Conservation (phyloP, 78 protist genomes). For the Anaeramoeba flamelloides region DNA sequence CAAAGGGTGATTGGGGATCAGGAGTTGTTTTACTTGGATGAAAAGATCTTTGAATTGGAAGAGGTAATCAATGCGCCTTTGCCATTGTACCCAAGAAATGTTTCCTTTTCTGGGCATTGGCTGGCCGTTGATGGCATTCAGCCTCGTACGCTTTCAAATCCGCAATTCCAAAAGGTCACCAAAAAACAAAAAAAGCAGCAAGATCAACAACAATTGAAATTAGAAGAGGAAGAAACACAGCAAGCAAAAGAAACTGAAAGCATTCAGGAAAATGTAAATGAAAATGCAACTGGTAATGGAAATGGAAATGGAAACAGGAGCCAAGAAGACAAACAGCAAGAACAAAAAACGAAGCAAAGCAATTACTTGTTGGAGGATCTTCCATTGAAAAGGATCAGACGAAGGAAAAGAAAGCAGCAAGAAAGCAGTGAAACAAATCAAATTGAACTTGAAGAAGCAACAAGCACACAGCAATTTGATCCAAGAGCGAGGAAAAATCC, state of each 20-base stretch:
- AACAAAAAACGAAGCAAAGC: no score
- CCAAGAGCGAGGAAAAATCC: no score
- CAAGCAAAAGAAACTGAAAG: neutral
- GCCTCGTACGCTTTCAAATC: slow-evolving; percentile 73
- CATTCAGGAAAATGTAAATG: neutral
- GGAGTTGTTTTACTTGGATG: slow-evolving; percentile 8
- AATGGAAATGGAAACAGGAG: neutral
- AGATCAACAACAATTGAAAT: neutral
- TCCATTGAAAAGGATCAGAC: no score
- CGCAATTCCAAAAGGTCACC: slow-evolving; percentile 8
- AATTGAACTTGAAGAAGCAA: no score
- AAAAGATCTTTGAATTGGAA: slow-evolving; percentile 10
- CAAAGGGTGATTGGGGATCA: neutral
- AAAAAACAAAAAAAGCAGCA: neutral
- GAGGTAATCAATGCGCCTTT: slow-evolving; percentile 31
- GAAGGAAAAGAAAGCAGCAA: no score
- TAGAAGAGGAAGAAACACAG: neutral
- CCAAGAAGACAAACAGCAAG: neutral
- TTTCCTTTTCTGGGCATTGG: slow-evolving; percentile 54
- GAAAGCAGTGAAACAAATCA: no score
- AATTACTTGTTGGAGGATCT: no score
- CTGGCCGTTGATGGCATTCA: slow-evolving; percentile 72
- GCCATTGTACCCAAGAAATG: slow-evolving; percentile 15
- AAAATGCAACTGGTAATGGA: neutral
- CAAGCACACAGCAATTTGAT: no score